phyloP scores from a whole-genome alignment of 495 filamentous ascomycete genomes.

The Lophiostoma macrostomum region DNA sequence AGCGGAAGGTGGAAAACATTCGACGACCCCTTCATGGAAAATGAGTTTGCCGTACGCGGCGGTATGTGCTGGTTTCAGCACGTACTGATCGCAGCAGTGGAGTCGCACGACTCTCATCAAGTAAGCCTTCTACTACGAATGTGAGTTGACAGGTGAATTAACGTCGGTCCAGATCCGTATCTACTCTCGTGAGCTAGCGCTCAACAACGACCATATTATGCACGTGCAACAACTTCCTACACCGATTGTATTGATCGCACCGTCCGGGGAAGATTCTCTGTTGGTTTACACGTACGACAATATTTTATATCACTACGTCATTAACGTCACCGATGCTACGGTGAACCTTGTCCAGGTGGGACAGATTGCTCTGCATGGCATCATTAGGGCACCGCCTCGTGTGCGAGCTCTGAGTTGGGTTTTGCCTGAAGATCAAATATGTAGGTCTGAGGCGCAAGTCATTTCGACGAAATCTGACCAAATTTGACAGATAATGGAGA shows the following conservation, averaged over 20 bases:
- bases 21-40: conserved; percentile 72
- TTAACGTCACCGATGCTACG: conserved; percentile 60
- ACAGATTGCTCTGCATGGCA: conserved; percentile 94
- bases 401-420: conserved; percentile 96
- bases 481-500: conserved; percentile 70
- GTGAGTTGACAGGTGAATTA: background rate
- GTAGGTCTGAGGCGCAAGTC: conserved; percentile 44
- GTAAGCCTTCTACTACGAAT: conserved; percentile 41
- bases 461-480: background rate
- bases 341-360: conserved; percentile 87
- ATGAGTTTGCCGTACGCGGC: conserved; percentile 85
- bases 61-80: conserved; percentile 99
- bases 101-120: conserved; percentile 78
- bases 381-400: conserved; percentile 86
- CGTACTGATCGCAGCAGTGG: conserved; percentile 89
- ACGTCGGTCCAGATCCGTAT: conserved; percentile 61
- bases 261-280: conserved; percentile 88
- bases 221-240: conserved; percentile 74
- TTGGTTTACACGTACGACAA: conserved; percentile 97
- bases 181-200: conserved; percentile 78
- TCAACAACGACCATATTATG: conserved; percentile 70
- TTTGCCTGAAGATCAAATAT: conserved; percentile 82
- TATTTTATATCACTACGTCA: conserved; percentile 89
- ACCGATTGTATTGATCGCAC: conserved; percentile 79
- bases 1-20: conserved; percentile 97